Base-by-base conservation (phyloP, 106 monocot species). In the Allium sativum region DNA sequence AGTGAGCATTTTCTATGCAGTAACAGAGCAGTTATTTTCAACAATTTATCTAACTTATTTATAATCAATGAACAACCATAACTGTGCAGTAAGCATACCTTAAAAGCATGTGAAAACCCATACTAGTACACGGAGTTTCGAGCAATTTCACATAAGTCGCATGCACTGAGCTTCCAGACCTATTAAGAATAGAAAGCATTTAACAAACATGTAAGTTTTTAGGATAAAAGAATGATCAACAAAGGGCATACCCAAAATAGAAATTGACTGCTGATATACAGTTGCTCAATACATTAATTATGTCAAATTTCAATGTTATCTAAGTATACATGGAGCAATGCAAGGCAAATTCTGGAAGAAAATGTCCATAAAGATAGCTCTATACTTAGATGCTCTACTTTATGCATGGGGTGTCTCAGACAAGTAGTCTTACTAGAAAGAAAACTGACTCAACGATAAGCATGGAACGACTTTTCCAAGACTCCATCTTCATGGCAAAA, bases 141-240 rank as follows among this genome's bases (percentile, higher is more conserved):
- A 14, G 95, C 95, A 15, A 95, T 95, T 77, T 95, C 95, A 75
- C 95, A 95, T 54, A 95, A 72, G 77, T 95, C 95, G 71, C 87
- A 90, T 40, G 90, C 65, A 80, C 79, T 95, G 21, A 95, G 73
- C 83, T 95, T 95, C 95, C 95, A 95, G 12, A 95, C 75, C 95
- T 95, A 82, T 53, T 18, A 62, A 44, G 52, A 65, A 42, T 21
- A 70, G 42, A 55, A 71, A 48, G 42, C 44, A 44, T 43, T 56
- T 44, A 48, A 12, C 9, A 51, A 48, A 17, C 21, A 9, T 6
- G 11, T 42, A 11, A 10, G 18, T 9, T 9, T 47, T 9, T 1
- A n/a, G 62, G 31, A 62, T 21, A 43, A 53, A 42, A 60, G 54
- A 11, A 70, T 17, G 18, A 9, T 19, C 10, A 19, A 45, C 45